Base-by-base conservation (phyloP, 2,329 filamentous ascomycete genomes). In the Emergomyces orientalis region DNA sequence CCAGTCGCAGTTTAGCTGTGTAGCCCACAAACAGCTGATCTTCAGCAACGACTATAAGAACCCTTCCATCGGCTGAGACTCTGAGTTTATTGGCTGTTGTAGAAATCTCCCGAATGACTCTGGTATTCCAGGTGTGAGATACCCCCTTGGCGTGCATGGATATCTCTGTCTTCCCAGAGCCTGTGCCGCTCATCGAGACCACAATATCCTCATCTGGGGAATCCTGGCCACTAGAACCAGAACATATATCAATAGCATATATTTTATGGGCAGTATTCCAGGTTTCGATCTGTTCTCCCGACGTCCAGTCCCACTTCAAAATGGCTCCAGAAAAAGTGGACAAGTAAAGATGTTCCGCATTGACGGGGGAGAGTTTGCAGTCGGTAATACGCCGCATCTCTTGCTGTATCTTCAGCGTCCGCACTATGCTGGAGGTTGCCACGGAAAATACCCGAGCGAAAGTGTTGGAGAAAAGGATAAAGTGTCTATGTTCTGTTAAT, bases 391-490 rank as follows among this genome's bases (percentile, higher is more conserved):
- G 74, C 27, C 79, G 74, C 69, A 75, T 71, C 68, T 79, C 67
- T n/a, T 76, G 74, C 34, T 87, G 78, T n/a, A 55, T 66, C 14
- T 83, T 78, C 58, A 97, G 87, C 62, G 86, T 85, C 67, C 90
- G 86, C 55, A 90, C 80, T 27, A 95, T 84, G 59, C 95, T 83
- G 1, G 94, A 97, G 62, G 91, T 91, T 66, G 84, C 80, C 37
- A 90, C 85, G 1, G 89, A 89, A 75, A 94, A 96, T 32, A 96
- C 82, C 72, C 91, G 88, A 61, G 97, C 80, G 11, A 88, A 87
- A 34, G 84, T 87, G 64, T 86, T 84, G 70, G 90, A 90, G 39
- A 88, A 84, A 62, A 96, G 74, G 63, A 97, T 86, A 47, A 97
- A 73, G 75, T 88, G 83, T 71, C 90, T 91, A 59, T 47, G 3